Conservation (phyloP, 768 basidiomycete species). For the Phlegmacium glaucopus region DNA sequence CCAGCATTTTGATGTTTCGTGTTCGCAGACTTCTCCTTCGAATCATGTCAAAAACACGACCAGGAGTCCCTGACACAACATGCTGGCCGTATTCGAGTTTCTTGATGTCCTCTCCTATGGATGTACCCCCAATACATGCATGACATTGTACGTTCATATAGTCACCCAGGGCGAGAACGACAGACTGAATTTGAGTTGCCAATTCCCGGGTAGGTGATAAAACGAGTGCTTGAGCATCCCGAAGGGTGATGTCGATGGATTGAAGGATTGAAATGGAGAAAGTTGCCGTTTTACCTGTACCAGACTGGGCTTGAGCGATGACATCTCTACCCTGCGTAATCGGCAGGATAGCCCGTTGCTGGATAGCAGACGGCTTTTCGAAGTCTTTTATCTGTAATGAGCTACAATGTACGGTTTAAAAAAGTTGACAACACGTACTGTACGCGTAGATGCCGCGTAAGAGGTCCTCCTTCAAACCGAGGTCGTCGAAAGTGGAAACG, state of each 20-base stretch:
- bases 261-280: conserved; percentile 98
- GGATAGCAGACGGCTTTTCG: conserved; percentile 98
- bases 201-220: conserved; percentile 98
- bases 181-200: conserved; percentile 98
- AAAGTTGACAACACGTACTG: conserved; percentile 48
- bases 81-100: conserved; percentile 98
- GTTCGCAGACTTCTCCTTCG: conserved; percentile 89
- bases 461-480: conserved; percentile 91
- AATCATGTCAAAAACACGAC: conserved; percentile 99
- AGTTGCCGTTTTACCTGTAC: conserved; percentile 99
- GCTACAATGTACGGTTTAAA: background rate
- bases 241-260: conserved; percentile 91
- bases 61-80: conserved; percentile 95
- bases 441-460: conserved; percentile 97
- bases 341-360: conserved; percentile 96
- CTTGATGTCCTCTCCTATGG: conserved; percentile 95
- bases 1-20: conserved; percentile 96
- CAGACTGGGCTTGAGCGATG: conserved; percentile 98
- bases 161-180: conserved; percentile 93
- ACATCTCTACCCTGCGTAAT: conserved; percentile 96
- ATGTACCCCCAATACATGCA: conserved; percentile 96
- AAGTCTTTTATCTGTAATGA: conserved; percentile 52
- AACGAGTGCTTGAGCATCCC: conserved; percentile 95
- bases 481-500: conserved; percentile 87
- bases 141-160: conserved; percentile 99